Base-by-base conservation (phyloP, 495 filamentous ascomycete genomes). In the Chaetomium fimeti region DNA sequence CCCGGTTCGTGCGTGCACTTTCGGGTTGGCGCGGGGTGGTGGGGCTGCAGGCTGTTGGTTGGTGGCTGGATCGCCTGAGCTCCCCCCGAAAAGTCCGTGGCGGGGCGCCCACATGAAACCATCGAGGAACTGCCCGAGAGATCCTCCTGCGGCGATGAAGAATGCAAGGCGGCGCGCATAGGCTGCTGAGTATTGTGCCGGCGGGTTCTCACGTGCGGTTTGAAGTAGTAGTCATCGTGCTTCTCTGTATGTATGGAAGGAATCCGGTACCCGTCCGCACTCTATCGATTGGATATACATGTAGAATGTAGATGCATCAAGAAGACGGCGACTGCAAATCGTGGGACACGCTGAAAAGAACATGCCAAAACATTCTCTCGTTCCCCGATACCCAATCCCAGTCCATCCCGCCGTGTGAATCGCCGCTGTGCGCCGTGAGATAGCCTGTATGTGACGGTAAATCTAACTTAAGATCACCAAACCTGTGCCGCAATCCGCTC, bases 41-140 rank as follows among this genome's bases (percentile, higher is more conserved):
- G 61, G 51, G 52, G 61, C 52, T 38, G 18, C 40, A 15, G 9
- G 4, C 7, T 15, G 27, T 28, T 45, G 42, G 15, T 25, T 22
- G 48, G 58, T 56, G 54, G 68, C 57, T 66, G 68, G 60, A n/a
- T n/a, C 65, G 61, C 52, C 48, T 11, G 32, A 11, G 32, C 32
- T 36, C 60, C 15, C 60, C 15, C 56, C 48, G 22, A 66, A 69
- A 69, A 66, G 58, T 63, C 60, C 49, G 67, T 69, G 67, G 63
- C 57, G 36, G 63, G 63, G 28, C 22, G 22, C 29, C 42, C 57
- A 36, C 57, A 47, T 48, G 42, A 48, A 59, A 59, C 57, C 20
- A 43, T 36, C 40, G 40, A 43, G 40, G 40, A 58, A 43, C 55
- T 3, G 22, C 11, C 24, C 40, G 40, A 43, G 38, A 40, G 15